Evolutionary conservation across 345 rosid species (phyloP).

Genomic region (Corchorus olitorius): DNA sequence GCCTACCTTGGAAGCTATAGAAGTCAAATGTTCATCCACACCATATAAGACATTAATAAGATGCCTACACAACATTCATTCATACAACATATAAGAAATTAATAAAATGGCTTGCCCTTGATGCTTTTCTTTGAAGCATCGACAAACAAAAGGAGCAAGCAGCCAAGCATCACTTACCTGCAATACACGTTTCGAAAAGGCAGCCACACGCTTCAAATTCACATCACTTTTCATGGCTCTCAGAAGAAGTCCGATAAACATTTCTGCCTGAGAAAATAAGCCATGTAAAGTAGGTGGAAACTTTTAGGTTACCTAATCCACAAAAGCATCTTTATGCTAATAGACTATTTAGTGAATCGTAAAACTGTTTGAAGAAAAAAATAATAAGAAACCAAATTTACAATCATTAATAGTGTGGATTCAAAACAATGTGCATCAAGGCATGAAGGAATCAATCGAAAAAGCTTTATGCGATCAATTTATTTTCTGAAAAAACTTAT

Average conservation of each 20-base stretch:
- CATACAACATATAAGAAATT: neutral
- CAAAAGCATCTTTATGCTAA: neutral
- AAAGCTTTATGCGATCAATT: neutral
- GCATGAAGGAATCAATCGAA: neutral
- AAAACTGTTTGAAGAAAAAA: neutral
- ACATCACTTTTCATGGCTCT: slow-evolving; percentile 92
- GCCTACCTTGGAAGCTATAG: neutral
- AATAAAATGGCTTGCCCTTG: neutral
- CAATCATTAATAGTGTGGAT: neutral
- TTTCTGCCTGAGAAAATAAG: slow-evolving; percentile 62
- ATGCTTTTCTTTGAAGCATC: neutral
- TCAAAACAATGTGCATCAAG: neutral
- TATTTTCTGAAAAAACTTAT: neutral
- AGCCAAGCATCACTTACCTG: slow-evolving; percentile 55
- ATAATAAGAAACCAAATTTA: neutral
- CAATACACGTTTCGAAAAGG: slow-evolving; percentile 86
- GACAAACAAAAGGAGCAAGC: neutral
- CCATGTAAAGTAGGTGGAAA: neutral
- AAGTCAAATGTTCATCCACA: neutral
- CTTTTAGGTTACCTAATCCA: neutral
- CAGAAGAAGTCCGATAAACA: slow-evolving; percentile 90
- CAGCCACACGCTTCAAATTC: slow-evolving; percentile 83
- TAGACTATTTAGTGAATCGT: neutral
- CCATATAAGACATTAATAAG: too few species aligned
- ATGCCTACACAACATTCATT: neutral